phyloP scores from a whole-genome alignment of 2,329 filamentous ascomycete species.

The Elsinoe ampelina region DNA sequence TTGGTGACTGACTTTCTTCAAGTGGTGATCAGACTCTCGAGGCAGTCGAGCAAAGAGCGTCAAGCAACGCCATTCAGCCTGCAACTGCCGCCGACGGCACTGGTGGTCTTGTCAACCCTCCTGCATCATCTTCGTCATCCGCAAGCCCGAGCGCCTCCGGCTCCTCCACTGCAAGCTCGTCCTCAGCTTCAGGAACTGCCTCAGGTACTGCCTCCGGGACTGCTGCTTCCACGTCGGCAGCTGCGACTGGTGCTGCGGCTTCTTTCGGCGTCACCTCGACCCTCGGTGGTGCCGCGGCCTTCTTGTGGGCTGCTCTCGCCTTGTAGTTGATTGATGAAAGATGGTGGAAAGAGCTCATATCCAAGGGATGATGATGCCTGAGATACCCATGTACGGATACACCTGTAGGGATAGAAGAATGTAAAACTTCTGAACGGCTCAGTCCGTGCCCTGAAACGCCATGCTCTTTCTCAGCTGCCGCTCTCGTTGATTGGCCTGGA shows the following conservation, averaged over 20 bases:
- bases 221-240: too few relatives aligned
- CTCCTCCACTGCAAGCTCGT: background rate
- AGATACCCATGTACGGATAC: background rate
- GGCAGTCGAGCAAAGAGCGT: background rate
- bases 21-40: background rate
- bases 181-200: background rate
- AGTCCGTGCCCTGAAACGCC: slow-evolving; percentile 32
- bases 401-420: background rate
- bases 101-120: background rate
- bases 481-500: slow-evolving; percentile 73
- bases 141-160: too few relatives aligned
- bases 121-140: too few relatives aligned
- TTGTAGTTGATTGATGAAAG: too few relatives aligned
- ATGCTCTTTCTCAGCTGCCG: slow-evolving; percentile 65
- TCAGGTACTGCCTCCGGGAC: too few relatives aligned
- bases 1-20: background rate
- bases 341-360: too few relatives aligned
- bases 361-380: background rate
- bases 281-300: too few relatives aligned
- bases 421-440: background rate
- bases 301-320: too few relatives aligned
- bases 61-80: background rate
- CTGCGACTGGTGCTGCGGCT: too few relatives aligned
- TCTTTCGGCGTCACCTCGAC: too few relatives aligned
- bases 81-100: background rate